phyloP scores from a whole-genome alignment of 768 basidiomycete genomes.

The Dentipellis sp. region DNA sequence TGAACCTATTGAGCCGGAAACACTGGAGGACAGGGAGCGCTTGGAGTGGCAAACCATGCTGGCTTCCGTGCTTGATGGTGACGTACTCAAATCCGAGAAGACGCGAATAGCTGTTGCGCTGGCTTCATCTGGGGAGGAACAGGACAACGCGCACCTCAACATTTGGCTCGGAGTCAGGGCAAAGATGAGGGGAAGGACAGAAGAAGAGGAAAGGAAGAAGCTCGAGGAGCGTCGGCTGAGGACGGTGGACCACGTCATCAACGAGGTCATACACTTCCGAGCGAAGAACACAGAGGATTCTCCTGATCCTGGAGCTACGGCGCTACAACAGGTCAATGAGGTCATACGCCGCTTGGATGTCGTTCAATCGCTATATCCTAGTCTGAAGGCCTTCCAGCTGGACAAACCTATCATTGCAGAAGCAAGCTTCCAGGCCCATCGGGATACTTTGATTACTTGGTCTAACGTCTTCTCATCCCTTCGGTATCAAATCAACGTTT shows the following conservation, averaged over 20 bases:
- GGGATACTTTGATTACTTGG: slow-evolving; percentile 90
- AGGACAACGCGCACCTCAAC: slow-evolving; percentile 55
- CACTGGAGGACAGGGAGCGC: slow-evolving; percentile 69
- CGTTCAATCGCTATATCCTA: slow-evolving; percentile 83
- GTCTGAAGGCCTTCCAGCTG: slow-evolving; percentile 64
- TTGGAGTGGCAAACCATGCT: slow-evolving; percentile 96
- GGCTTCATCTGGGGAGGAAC: slow-evolving; percentile 59
- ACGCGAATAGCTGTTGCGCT: slow-evolving; percentile 80
- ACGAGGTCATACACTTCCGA: slow-evolving; percentile 73
- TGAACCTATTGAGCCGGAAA: slow-evolving; percentile 57
- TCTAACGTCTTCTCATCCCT: slow-evolving; percentile 79
- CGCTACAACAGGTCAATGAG: slow-evolving; percentile 52
- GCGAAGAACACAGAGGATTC: slow-evolving; percentile 35
- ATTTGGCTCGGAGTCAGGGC: slow-evolving; percentile 91
- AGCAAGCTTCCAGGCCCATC: slow-evolving; percentile 63
- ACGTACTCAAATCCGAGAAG: slow-evolving; percentile 93
- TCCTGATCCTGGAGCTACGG: slow-evolving; percentile 30
- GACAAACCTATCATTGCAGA: slow-evolving; percentile 71
- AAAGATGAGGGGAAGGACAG: slow-evolving; percentile 67
- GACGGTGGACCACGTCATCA: slow-evolving; percentile 73
- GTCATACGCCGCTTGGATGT: slow-evolving; percentile 71
- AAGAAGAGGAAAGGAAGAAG: slow-evolving; percentile 72
- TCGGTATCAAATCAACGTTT: slow-evolving; percentile 67
- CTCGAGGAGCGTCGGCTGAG: slow-evolving; percentile 79
- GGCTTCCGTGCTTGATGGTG: slow-evolving; percentile 85